Base-by-base conservation (phyloP, 768 basidiomycete genomes). In the Calocera viscosa region DNA sequence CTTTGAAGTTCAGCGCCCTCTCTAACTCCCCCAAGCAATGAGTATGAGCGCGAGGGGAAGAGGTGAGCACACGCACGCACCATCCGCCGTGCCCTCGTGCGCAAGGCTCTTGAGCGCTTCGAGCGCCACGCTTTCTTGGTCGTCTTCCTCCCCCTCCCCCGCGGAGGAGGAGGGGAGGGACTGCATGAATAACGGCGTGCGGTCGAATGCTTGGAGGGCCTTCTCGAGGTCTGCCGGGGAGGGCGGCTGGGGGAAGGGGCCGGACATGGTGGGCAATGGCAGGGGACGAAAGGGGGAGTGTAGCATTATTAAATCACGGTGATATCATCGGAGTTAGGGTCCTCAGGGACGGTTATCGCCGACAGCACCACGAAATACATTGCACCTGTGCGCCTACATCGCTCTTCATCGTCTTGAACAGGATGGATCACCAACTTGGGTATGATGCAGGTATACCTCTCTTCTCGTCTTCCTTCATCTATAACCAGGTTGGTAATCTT, bases 51-150 rank as follows among this genome's bases (percentile, higher is more conserved):
- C n/a, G 33, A 64, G 47, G 64, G 32, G 26, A 43, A 28, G 64
- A 22, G 49, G 10, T 26, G 32, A 30, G 32, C 8, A 24, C 19
- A 43, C 33, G 76, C 72, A 84, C 91, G 73, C 74, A 97, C 95
- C 94, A 79, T 97, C 90, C 65, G 93, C 88, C 17, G 91, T 90
- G 32, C 94, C 96, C 17, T 98, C 94, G 75, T 95, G 81, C 7
- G 83, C 84, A 30, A 99, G 82, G 70, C 84, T 87, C 75, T 94
- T 91, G 49, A 98, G 75, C 10, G 95, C 96, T 67, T 88, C 84
- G 22, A 98, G 72, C 1, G 86, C 82, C 1, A 80, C 77, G 70
- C 90, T 86, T 26, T 86, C 81, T n/a, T 80, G 72, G 0, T 74
- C 72, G 12, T 83, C 83, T 3, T 89, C 89, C 2, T 77, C 78